These are phyloP conservation scores for Mentha longifolia DNA, from an alignment of 257 asterid species.

Conservation along the genomic window DNA sequence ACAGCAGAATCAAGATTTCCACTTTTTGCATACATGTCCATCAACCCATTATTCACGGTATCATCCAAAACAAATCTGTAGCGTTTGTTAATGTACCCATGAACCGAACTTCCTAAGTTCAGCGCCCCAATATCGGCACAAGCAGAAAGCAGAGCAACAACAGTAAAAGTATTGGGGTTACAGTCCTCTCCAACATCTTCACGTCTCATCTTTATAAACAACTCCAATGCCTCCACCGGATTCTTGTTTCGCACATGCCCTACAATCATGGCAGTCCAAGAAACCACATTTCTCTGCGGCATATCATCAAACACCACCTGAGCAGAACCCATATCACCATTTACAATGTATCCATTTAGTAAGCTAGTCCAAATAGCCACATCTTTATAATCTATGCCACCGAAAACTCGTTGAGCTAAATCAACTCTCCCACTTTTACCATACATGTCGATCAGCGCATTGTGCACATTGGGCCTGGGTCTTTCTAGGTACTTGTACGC, in stretches of 20 bases:
- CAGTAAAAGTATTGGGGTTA: slow-evolving; percentile 60
- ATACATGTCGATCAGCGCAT: slow-evolving; percentile 76
- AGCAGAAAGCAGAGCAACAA: slow-evolving; percentile 79
- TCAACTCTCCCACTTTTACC: slow-evolving; percentile 47
- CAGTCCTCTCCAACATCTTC: slow-evolving; percentile 51
- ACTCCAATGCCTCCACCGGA: slow-evolving; percentile 57
- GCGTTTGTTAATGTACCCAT: slow-evolving; percentile 63
- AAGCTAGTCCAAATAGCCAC: slow-evolving; percentile 80
- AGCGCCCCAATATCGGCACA: slow-evolving; percentile 89
- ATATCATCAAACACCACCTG: slow-evolving; percentile 60
- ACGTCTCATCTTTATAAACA: slow-evolving; percentile 57
- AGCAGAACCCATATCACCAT: slow-evolving; percentile 57
- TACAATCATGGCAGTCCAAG: slow-evolving; percentile 88
- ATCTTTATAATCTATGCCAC: slow-evolving; percentile 47
- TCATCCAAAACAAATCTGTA: slow-evolving; percentile 46
- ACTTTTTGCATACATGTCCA: slow-evolving; percentile 82
- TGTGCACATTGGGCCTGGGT: slow-evolving; percentile 55
- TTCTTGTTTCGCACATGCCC: slow-evolving; percentile 65
- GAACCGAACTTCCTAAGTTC: slow-evolving; percentile 64
- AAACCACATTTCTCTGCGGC: slow-evolving; percentile 66
- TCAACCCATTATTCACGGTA: slow-evolving; percentile 66
- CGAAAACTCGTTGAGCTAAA: slow-evolving; percentile 57
- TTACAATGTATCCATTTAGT: slow-evolving; percentile 59
- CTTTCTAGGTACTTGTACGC: slow-evolving; percentile 48
- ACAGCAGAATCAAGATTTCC: slow-evolving; percentile 64